A percentile compares a stretch with the other conserved stretches of the same genome.
These are phyloP conservation scores for Clavulina sp. DNA, from an alignment of 768 basidiomycete species.

Conservation along the genomic window DNA sequence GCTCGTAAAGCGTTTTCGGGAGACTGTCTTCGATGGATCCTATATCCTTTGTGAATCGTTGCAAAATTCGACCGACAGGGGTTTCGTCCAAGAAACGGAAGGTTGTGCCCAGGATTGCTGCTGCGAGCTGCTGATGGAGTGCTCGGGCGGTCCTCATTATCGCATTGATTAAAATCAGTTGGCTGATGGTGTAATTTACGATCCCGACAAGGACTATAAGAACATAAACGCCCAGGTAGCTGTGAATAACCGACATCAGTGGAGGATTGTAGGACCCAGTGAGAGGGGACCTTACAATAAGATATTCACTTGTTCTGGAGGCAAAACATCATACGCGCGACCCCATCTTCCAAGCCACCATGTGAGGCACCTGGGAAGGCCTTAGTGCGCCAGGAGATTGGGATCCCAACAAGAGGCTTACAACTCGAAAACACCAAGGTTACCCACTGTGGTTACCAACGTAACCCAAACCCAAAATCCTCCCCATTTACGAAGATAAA, in stretches of 20 bases:
- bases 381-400: too few species aligned
- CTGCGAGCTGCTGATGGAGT: conserved; percentile 35
- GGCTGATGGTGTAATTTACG: too few species aligned
- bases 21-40: conserved; percentile 6
- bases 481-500: background rate
- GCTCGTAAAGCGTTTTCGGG: background rate
- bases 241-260: too few species aligned
- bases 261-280: conserved; percentile 15
- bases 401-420: too few species aligned
- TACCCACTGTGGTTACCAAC: conserved; percentile 9
- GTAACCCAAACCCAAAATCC: background rate
- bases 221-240: conserved; percentile 16
- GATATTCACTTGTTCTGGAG: conserved; percentile 20
- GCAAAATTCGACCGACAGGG: conserved; percentile 13
- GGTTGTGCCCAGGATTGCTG: conserved; percentile 40
- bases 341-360: conserved; percentile 26
- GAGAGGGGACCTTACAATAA: conserved; percentile 4
- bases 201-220: conserved; percentile 13
- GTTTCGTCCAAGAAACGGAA: conserved; percentile 19
- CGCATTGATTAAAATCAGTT: conserved; percentile 19
- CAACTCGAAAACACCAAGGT: conserved; percentile 16
- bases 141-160: conserved; percentile 33
- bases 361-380: too few species aligned
- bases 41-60: conserved; percentile 14
- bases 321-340: background rate